A percentile compares a stretch with the other conserved stretches of the same genome.
These are phyloP conservation scores for Steccherinum ochraceum DNA, from an alignment of 768 basidiomycete species.

Conservation along the genomic window DNA sequence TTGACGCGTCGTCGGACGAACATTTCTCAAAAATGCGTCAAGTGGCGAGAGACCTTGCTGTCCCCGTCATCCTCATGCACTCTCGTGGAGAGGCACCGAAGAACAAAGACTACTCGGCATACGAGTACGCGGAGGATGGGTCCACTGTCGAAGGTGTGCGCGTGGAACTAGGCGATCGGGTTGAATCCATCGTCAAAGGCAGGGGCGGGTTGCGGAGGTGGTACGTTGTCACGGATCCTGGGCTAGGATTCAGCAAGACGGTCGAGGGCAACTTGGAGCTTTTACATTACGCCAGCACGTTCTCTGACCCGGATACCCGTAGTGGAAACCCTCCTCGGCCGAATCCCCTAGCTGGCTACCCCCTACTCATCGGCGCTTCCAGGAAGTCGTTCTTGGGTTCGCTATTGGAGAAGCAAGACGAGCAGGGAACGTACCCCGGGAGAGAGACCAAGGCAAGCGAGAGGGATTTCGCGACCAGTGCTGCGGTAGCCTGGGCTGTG, in stretches of 20 bases:
- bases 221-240: conserved; percentile 88
- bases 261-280: conserved; percentile 67
- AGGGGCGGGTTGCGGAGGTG: conserved; percentile 74
- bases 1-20: conserved; percentile 24
- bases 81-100: conserved; percentile 77
- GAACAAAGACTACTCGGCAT: conserved; percentile 58
- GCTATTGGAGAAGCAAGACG: conserved; percentile 45
- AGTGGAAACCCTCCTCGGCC: conserved; percentile 13
- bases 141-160: conserved; percentile 63
- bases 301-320: conserved; percentile 28
- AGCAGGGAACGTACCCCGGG: conserved; percentile 33
- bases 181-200: conserved; percentile 58
- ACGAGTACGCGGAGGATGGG: conserved; percentile 37
- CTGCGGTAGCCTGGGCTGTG: conserved; percentile 65
- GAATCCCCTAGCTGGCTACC: conserved; percentile 54
- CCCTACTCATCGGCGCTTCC: conserved; percentile 71
- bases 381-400: conserved; percentile 80
- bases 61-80: conserved; percentile 92
- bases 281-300: conserved; percentile 43
- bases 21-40: conserved; percentile 56
- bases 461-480: conserved; percentile 73
- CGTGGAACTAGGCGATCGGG: conserved; percentile 63
- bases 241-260: conserved; percentile 91
- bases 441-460: conserved; percentile 57
- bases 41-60: conserved; percentile 55